Conservation (phyloP, 345 rosid genomes). For the Euphorbia pulcherrima region DNA sequence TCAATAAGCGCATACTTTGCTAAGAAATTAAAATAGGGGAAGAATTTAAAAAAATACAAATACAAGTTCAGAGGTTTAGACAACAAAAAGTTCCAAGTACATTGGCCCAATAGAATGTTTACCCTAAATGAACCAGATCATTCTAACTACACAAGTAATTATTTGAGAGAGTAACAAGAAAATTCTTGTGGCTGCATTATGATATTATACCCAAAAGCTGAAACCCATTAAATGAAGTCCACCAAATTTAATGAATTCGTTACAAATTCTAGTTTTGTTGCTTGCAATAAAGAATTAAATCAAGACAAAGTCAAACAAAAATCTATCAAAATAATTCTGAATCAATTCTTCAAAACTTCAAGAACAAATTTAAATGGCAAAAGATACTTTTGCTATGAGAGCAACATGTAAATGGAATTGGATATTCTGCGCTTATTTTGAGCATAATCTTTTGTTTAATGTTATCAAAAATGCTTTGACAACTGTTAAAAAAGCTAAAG, state of each 20-base stretch:
- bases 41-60: too few species aligned
- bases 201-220: background rate
- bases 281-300: background rate
- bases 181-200: background rate
- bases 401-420: background rate
- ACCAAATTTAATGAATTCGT: background rate
- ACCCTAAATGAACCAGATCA: too few species aligned
- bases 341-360: too few species aligned
- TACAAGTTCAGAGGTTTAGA: background rate
- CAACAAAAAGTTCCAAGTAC: background rate
- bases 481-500: too few species aligned
- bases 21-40: background rate
- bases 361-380: too few species aligned
- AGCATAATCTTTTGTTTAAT: background rate
- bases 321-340: background rate
- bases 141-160: background rate
- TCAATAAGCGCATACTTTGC: background rate
- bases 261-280: background rate
- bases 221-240: background rate
- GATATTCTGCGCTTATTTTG: background rate
- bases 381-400: too few species aligned
- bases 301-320: background rate
- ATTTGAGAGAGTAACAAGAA: background rate
- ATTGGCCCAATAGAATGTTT: too few species aligned
- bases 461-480: too few species aligned